Evolutionary conservation across 2,329 filamentous ascomycete species (phyloP), one percentile per base, ranked within the genome.

Genomic region (Ophiostoma sp.): DNA sequence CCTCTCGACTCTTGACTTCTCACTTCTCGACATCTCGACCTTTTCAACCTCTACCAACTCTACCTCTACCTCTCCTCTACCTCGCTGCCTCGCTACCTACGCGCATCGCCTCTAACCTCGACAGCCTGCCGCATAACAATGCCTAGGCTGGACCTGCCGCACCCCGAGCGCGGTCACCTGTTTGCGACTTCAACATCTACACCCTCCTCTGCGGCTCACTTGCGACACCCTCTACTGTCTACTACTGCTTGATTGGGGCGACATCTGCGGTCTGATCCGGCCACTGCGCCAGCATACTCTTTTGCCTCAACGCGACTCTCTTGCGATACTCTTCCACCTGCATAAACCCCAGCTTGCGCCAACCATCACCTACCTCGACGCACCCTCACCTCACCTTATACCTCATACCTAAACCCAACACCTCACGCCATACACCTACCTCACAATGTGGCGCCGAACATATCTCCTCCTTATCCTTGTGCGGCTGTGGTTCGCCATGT

Each of bases 401-500:
- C 66, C 27, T 31, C 27, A 3, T n/a, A 41, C 41, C 67, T 41
- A 66, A n/a, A n/a, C 48, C 39, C 8, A 2, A 41, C 15, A 31
- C 13, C 57, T 36, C 15, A 39, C 20, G 39, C 4, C 57, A 75
- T 70, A 33, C 67, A 57, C 52, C 65, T 67, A 6, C 36, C 8
- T 67, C 33, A 73, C 69, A 72, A 97, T 97, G 94, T 97, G 93
- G 93, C 89, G 94, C 84, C 89, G 94, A 80, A 87, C 89, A 73
- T 97, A 97, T 81, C 84, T 98, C 73, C 81, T 96, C 70, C 85
- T 99, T 76, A 85, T 96, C 76, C 83, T 95, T 75, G 87, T 97
- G 76, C 90, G 95, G 80, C 85, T 98, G 77, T 98, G 94, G 86
- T 94, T 98, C 79, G 94, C 95, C 72, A 83, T 98, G 74, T 94